Evolutionary conservation across 2,329 filamentous ascomycete genomes (phyloP), one percentile per base, ranked within the genome.

Genomic region (Aureobasidium sp.): DNA sequence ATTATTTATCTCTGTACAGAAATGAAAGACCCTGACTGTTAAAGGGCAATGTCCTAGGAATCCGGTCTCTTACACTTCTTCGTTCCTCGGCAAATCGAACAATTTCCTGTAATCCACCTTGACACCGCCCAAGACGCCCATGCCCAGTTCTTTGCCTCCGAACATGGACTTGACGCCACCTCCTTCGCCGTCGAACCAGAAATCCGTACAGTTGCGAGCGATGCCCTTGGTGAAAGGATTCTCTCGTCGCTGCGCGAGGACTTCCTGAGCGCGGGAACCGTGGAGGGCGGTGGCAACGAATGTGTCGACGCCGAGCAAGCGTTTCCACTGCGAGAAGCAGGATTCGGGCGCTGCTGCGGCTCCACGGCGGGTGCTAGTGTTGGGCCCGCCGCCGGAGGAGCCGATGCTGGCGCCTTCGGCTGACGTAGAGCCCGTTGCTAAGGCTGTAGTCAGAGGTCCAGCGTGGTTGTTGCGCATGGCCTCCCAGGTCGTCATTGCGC

Each of bases 401-500:
- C 84, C 81, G 1, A 94, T 76, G 17, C 87, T 84, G 1, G 85
- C 83, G 22, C 83, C 84, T 11, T 88, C 86, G 57, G 78, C 67
- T 3, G 77, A 79, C 3, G 79, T 78, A 35, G 79, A 76, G 11
- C 82, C 81, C 1, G 89, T 88, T 1, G 89, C 85, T 62, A 95
- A 83, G 50, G 87, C 86, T 0, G 84, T 83, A 6, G 83, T 83
- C 27, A 90, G 73, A 1, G 83, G 81, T 56, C 80, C 77, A 52
- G 75, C 76, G 57, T 85, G 77, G 55, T 83, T 79, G 47, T 88
- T 86, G 58, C 85, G 84, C 90, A 98, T 97, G 68, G 90, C 95
- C 70, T 98, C 93, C 70, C 88, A 97, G 0, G 93, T 98, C 1
- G 93, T 98, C 75, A 95, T 85, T 54, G 90, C 94, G 57, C 90